phyloP scores from a whole-genome alignment of 306 rosid species.

The Sphenostylis stenocarpa region DNA sequence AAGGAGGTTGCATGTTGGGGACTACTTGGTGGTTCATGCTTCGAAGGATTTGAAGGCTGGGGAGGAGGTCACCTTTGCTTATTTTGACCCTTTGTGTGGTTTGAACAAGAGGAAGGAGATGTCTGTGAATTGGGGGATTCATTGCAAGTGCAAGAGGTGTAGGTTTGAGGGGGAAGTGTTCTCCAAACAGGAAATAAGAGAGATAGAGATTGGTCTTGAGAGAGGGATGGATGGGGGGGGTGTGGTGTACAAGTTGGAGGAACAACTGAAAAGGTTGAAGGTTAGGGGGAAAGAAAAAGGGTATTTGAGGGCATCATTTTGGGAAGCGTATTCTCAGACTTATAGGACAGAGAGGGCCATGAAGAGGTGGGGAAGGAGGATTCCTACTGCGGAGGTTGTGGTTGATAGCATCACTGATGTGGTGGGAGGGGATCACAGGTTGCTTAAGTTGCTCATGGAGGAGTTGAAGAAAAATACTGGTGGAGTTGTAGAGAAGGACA shows the following conservation, averaged over 20 bases:
- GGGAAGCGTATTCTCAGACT: conserved; percentile 57
- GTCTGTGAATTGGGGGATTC: conserved; percentile 73
- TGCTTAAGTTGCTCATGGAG: conserved; percentile 54
- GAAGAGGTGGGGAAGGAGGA: conserved; percentile 76
- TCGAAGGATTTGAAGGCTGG: conserved; percentile 80
- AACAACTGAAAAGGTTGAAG: conserved; percentile 70
- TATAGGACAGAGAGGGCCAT: conserved; percentile 57
- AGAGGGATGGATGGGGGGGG: conserved; percentile 66
- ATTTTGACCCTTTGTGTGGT: conserved; percentile 57
- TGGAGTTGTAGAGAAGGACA: conserved; percentile 56
- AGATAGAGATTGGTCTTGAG: conserved; percentile 69
- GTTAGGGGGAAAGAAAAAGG: conserved; percentile 73
- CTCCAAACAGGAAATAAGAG: conserved; percentile 52
- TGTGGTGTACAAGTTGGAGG: conserved; percentile 62
- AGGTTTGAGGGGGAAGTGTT: conserved; percentile 59
- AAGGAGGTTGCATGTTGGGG: conserved; percentile 80
- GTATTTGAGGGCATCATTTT: conserved; percentile 72
- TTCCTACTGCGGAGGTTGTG: conserved; percentile 49
- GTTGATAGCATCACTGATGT: conserved; percentile 60
- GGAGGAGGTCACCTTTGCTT: conserved; percentile 78
- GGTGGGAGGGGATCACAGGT: conserved; percentile 78
- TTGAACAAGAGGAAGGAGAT: conserved; percentile 56
- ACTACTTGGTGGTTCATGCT: conserved; percentile 70
- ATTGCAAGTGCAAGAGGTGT: conserved; percentile 78
- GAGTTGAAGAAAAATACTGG: conserved; percentile 49